phyloP scores from a whole-genome alignment of 1,284 basidiomycete genomes.

The Ceratobasidium sp. region DNA sequence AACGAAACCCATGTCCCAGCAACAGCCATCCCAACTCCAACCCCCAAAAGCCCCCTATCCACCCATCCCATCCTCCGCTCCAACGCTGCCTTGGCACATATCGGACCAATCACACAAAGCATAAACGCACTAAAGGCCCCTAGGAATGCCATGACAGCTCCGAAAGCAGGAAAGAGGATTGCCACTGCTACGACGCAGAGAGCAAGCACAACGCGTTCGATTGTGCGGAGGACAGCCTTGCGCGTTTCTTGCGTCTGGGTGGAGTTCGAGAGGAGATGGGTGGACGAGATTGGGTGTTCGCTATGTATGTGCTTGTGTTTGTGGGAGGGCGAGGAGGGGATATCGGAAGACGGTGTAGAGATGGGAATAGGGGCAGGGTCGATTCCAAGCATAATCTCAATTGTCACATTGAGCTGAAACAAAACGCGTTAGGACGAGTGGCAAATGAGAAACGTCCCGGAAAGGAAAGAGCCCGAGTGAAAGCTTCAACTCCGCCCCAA shows the following conservation, averaged over 20 bases:
- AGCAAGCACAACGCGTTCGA: conserved; percentile 74
- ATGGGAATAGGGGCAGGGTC: conserved; percentile 62
- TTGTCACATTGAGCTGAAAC: conserved; percentile 77
- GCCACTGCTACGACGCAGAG: conserved; percentile 76
- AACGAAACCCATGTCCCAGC: conserved; percentile 72
- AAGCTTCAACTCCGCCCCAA: too few species aligned
- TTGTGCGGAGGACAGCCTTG: conserved; percentile 64
- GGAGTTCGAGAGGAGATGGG: conserved; percentile 46
- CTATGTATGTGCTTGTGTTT: conserved; percentile 47
- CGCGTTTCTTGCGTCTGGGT: conserved; percentile 51
- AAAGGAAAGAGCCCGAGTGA: too few species aligned
- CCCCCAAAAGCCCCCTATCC: conserved; percentile 69
- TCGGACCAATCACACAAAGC: conserved; percentile 85
- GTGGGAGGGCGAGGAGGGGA: conserved; percentile 51
- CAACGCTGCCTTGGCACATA: conserved; percentile 73
- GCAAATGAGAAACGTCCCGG: too few species aligned
- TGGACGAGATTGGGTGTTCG: conserved; percentile 48
- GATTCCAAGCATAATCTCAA: conserved; percentile 81
- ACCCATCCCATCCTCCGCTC: conserved; percentile 62
- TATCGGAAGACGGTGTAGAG: conserved; percentile 56
- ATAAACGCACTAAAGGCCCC: conserved; percentile 90
- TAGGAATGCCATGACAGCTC: conserved; percentile 90
- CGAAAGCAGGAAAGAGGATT: conserved; percentile 87
- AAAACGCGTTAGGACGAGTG: too few species aligned
- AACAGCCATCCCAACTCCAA: conserved; percentile 74